Conservation (phyloP, 805 yeast genomes). For the Candida krabiensis region DNA sequence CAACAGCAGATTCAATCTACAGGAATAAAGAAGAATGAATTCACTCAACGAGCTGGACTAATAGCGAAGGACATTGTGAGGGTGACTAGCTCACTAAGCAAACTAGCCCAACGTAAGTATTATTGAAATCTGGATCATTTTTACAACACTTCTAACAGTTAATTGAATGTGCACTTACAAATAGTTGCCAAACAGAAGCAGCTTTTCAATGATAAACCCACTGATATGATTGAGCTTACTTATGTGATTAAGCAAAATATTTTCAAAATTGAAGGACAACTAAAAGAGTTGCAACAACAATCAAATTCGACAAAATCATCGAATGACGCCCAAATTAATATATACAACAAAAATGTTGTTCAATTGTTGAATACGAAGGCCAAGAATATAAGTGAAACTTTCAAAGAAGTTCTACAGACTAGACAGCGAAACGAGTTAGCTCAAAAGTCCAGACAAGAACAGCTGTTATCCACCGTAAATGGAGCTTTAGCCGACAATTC, state of each 20-base stretch:
- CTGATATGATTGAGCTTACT: constrained; percentile 90
- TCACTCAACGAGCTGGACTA: constrained; percentile 67
- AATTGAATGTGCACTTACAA: neutral
- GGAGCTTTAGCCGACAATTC: constrained; percentile 6
- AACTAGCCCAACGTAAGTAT: constrained; percentile 56
- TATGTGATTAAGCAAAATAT: constrained; percentile 85
- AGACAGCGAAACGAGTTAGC: constrained; percentile 83
- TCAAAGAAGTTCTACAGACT: constrained; percentile 83
- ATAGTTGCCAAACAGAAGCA: constrained; percentile 83
- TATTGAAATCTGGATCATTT: constrained; percentile 5
- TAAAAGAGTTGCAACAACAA: constrained; percentile 59
- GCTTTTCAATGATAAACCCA: constrained; percentile 89
- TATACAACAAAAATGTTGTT: constrained; percentile 83
- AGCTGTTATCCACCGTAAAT: constrained; percentile 61
- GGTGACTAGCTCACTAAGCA: constrained; percentile 76
- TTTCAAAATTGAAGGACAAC: constrained; percentile 70
- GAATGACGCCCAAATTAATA: constrained; percentile 62
- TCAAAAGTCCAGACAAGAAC: constrained; percentile 79
- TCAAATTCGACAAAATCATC: constrained; percentile 38
- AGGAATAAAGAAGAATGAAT: constrained; percentile 51
- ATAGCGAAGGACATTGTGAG: constrained; percentile 89
- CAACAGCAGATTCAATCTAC: constrained; percentile 21
- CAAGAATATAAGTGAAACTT: constrained; percentile 89
- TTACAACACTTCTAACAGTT: neutral
- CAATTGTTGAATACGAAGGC: constrained; percentile 84